Evolutionary conservation across 306 rosid species (phyloP).

Genomic region (Leucaena leucocephala): DNA sequence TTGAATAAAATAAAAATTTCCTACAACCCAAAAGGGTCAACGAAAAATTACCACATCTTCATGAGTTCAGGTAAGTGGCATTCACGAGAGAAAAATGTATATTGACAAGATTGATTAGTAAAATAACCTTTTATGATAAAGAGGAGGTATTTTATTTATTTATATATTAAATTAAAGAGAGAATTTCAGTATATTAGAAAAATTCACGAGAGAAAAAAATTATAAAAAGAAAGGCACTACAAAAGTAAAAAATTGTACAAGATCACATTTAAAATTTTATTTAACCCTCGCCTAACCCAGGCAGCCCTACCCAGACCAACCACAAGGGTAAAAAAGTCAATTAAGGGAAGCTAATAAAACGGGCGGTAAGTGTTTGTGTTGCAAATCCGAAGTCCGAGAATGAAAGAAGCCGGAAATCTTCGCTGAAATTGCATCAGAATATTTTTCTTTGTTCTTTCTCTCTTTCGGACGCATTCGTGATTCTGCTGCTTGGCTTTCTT

Average conservation of each 20-base stretch:
- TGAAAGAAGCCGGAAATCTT: background rate
- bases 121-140: background rate
- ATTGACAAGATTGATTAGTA: background rate
- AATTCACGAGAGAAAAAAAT: too few relatives aligned
- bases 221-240: too few relatives aligned
- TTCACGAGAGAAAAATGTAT: background rate
- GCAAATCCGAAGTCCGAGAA: conserved; percentile 42
- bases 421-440: background rate
- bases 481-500: background rate
- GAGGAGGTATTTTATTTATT: background rate
- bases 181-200: too few relatives aligned
- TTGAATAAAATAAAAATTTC: background rate
- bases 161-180: background rate
- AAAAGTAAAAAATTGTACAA: too few relatives aligned
- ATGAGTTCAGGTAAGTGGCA: background rate
- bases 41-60: background rate
- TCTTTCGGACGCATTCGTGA: background rate
- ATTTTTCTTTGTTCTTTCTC: background rate
- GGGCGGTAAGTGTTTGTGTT: conserved; percentile 38
- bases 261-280: background rate
- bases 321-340: background rate
- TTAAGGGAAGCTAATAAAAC: background rate
- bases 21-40: background rate
- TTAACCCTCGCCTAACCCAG: background rate
- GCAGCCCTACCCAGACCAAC: background rate